Base-by-base conservation (phyloP, 352 stramenopile species). In the Phytopythium sindhum region DNA sequence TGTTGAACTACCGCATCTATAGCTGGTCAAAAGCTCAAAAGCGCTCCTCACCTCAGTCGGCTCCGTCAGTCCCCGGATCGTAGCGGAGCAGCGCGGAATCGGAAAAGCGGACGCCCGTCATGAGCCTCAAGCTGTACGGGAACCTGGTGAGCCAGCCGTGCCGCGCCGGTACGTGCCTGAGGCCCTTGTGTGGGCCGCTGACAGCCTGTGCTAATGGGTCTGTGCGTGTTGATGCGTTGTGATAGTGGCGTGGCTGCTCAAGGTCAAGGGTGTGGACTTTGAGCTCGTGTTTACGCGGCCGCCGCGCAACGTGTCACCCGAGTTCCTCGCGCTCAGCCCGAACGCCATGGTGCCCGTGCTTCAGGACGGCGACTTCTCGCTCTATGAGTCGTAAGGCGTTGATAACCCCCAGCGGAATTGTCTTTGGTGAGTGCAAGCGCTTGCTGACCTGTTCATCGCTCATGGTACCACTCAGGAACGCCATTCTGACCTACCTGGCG, bases 401-500 rank as follows among this genome's bases (percentile, higher is more conserved):
- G 2, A 19, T 42, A 19, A 12, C 2, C 12, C 19, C 44, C 8
- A 23, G 19, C 11, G 47, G 28, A 12, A n/a, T n/a, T 28, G 23
- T 17, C 12, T 29, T 53, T 11, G 47, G 5, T 4, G 7, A 29
- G 14, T 2, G n/a, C 10, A 19, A 19, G 7, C n/a, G 15, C 24
- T 41, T 9, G n/a, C 28, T 44, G 10, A 26, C 11, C 3, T 58
- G 31, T 26, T 28, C 4, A 15, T n/a, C 21, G 42, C n/a, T 21
- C 8, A 23, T 12, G 12, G n/a, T 51, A n/a, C 21, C 12, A 4
- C 12, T 0, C 31, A 66, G 66, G 28, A 67, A 70, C 42, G 77
- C 77, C 26, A 84, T 86, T 57, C 51, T 86, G 31, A 55, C 59
- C 48, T 86, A 86, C 54, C 52, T 86, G 42, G 75, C 75, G 23